Percentiles rank a stretch among this genome's conserved stretches.
phyloP scores from a whole-genome alignment of 2,329 filamentous ascomycete genomes.

The Xylaria sp. region DNA sequence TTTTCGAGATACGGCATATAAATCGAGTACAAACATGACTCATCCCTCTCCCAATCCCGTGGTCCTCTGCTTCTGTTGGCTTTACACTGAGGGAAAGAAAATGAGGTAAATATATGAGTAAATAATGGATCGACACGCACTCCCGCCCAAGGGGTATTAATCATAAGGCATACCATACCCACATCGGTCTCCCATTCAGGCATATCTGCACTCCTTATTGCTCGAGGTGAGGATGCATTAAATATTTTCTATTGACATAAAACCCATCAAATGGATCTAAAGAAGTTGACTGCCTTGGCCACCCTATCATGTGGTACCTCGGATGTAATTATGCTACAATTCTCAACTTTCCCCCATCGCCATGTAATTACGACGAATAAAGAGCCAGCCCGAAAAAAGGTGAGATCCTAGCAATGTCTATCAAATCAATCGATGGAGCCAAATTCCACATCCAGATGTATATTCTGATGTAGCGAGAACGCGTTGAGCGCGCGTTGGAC shows the following conservation, averaged over 20 bases:
- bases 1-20: not conserved
- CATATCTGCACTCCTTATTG: not conserved
- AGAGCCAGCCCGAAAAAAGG: conserved; percentile 18
- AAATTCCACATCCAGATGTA: conserved; percentile 35
- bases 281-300: conserved; percentile 9
- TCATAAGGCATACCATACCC: not conserved
- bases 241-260: not conserved
- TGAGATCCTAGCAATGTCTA: conserved; percentile 34
- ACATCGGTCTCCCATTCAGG: not conserved
- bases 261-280: not conserved
- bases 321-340: conserved; percentile 27
- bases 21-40: not conserved
- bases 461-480: conserved; percentile 14
- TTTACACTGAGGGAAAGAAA: not conserved
- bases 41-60: not conserved
- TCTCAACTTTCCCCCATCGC: conserved; percentile 10
- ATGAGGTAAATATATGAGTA: not conserved
- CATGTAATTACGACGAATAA: conserved; percentile 17
- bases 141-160: not conserved
- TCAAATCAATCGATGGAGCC: conserved; percentile 32
- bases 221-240: not conserved
- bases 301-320: conserved; percentile 9
- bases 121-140: too few species aligned
- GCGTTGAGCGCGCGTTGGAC: conserved; percentile 14
- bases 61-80: not conserved